Conservation (phyloP, 2,329 filamentous ascomycete genomes). For the Penicillium sp. region DNA sequence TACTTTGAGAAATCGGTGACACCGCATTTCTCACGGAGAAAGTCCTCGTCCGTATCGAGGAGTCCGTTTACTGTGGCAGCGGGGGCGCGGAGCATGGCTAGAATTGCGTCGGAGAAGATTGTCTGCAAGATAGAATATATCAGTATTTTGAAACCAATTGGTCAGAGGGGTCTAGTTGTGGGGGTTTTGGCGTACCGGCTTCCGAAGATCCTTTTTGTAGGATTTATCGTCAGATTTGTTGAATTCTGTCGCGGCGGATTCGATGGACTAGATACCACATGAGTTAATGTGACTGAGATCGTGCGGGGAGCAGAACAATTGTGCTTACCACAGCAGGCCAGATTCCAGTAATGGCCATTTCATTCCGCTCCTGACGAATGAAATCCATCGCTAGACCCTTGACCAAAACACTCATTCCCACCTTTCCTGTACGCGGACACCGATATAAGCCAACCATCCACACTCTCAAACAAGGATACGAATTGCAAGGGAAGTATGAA, state of each 20-base stretch:
- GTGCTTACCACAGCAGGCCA: slow-evolving; percentile 74
- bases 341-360: slow-evolving; percentile 78
- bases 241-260: slow-evolving; percentile 72
- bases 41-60: slow-evolving; percentile 79
- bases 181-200: slow-evolving; percentile 48
- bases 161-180: background rate
- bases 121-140: slow-evolving; percentile 37
- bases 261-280: slow-evolving; percentile 60
- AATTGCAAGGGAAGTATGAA: too few species aligned
- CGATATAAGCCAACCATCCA: slow-evolving; percentile 4
- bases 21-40: slow-evolving; percentile 66
- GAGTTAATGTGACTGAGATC: too few species aligned
- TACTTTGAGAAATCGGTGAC: slow-evolving; percentile 75
- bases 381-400: slow-evolving; percentile 85
- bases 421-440: slow-evolving; percentile 57
- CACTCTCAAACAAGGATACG: background rate
- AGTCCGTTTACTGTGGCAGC: slow-evolving; percentile 68
- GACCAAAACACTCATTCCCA: slow-evolving; percentile 79
- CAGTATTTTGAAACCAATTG: too few species aligned
- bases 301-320: too few species aligned
- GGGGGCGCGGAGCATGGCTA: slow-evolving; percentile 69
- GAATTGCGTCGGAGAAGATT: slow-evolving; percentile 79
- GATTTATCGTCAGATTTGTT: slow-evolving; percentile 52
- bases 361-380: slow-evolving; percentile 62
- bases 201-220: slow-evolving; percentile 64